Conservation (phyloP, 2,329 filamentous ascomycete genomes). For the Aspergillus floridensis region DNA sequence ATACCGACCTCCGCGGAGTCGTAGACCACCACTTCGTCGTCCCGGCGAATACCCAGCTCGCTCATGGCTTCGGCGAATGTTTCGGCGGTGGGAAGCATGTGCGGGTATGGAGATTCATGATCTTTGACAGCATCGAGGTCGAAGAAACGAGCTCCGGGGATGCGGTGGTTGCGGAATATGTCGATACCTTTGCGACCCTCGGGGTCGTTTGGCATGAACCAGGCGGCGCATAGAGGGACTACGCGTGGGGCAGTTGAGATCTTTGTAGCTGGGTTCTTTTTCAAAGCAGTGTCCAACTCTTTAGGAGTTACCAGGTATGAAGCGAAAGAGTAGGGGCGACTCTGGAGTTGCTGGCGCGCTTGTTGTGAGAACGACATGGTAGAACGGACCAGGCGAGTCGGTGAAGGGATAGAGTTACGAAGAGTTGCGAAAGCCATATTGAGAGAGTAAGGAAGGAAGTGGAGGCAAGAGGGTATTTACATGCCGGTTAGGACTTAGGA, state of each 20-base stretch:
- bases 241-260: conserved; percentile 80
- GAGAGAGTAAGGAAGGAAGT: conserved; percentile 2
- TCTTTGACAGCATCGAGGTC: conserved; percentile 92
- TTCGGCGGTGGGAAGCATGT: conserved; percentile 86
- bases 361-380: conserved; percentile 28
- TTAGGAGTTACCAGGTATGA: conserved; percentile 84
- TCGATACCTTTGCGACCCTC: conserved; percentile 72
- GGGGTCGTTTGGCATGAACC: conserved; percentile 92
- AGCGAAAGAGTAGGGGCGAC: conserved; percentile 58
- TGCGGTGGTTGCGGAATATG: conserved; percentile 76
- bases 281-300: conserved; percentile 76
- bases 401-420: conserved; percentile 28
- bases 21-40: conserved; percentile 92
- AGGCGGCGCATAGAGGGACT: conserved; percentile 85
- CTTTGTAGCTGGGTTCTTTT: conserved; percentile 74
- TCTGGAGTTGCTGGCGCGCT: conserved; percentile 34
- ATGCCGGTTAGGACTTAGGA: conserved; percentile 19
- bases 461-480: conserved; percentile 24
- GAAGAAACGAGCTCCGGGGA: conserved; percentile 91
- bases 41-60: conserved; percentile 76
- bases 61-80: conserved; percentile 86
- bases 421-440: conserved; percentile 38
- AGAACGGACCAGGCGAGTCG: conserved; percentile 25
- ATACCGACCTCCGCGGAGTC: conserved; percentile 89
- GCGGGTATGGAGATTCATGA: conserved; percentile 81